Evolutionary conservation across 768 basidiomycete genomes (phyloP).

Genomic region (Phallus indusiatus): DNA sequence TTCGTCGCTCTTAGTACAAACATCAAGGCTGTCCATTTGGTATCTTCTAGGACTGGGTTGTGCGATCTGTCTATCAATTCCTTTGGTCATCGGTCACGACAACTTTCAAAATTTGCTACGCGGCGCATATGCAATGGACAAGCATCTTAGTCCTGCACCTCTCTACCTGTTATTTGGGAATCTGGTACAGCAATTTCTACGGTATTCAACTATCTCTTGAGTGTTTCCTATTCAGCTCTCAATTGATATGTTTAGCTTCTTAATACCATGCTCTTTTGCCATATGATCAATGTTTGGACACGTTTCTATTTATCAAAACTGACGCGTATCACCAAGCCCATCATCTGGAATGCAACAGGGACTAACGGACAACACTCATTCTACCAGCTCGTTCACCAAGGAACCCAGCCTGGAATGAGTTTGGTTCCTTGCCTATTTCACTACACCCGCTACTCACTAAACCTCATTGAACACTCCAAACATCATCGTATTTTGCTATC

Average conservation of each 20-base stretch:
- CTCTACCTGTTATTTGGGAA: constrained; percentile 88
- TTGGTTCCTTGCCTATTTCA: constrained; percentile 89
- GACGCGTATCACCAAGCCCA: constrained; percentile 55
- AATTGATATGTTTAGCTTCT: constrained; percentile 39
- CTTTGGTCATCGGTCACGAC: constrained; percentile 85
- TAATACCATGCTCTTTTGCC: constrained; percentile 94
- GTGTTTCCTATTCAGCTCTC: not conserved
- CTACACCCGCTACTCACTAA: constrained; percentile 83
- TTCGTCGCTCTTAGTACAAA: constrained; percentile 98
- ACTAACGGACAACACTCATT: constrained; percentile 99
- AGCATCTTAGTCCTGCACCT: constrained; percentile 85
- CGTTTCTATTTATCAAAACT: constrained; percentile 32
- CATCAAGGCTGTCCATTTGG: constrained; percentile 90
- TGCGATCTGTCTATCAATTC: constrained; percentile 93
- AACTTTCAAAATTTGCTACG: constrained; percentile 84
- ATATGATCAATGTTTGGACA: constrained; percentile 98
- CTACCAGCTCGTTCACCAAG: constrained; percentile 95
- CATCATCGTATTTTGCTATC: constrained; percentile 96
- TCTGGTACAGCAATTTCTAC: constrained; percentile 99
- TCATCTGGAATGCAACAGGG: constrained; percentile 97
- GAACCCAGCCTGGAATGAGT: constrained; percentile 85
- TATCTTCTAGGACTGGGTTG: constrained; percentile 99
- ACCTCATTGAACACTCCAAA: constrained; percentile 77
- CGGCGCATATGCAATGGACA: constrained; percentile 97
- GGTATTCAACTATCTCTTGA: constrained; percentile 24